These are phyloP conservation scores for thale cress (Arabidopsis thaliana) DNA, from an alignment of 345 rosid genomes.

Conservation along the genomic window DNA sequence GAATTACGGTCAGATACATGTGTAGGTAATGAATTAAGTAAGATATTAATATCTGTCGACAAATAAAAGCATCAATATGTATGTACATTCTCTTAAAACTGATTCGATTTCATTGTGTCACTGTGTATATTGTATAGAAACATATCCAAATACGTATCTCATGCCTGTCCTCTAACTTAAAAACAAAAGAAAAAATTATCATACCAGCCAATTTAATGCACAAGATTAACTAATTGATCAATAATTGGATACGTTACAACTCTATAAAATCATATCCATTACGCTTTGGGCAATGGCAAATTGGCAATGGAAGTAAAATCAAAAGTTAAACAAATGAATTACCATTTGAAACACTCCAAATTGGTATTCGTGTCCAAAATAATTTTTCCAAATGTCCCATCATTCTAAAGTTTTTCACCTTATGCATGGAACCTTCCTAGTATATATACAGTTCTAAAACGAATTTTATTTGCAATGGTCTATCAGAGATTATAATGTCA, in stretches of 20 bases:
- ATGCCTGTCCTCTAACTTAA: constrained; percentile 30
- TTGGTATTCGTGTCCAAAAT: not conserved
- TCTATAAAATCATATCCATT: not conserved
- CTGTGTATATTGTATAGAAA: constrained; percentile 3
- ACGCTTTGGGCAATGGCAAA: not conserved
- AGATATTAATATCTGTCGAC: constrained; percentile 20
- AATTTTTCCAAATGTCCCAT: not conserved
- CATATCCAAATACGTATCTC: constrained; percentile 29
- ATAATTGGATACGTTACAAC: constrained; percentile 29
- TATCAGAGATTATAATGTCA: constrained; percentile 31
- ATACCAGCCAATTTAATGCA: constrained; percentile 20
- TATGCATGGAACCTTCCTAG: constrained; percentile 28
- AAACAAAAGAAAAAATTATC: not conserved
- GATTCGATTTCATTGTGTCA: constrained; percentile 26
- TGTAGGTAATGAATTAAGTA: not conserved
- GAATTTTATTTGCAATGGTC: constrained; percentile 35
- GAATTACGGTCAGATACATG: constrained; percentile 16
- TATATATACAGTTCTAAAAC: constrained; percentile 18
- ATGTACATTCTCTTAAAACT: not conserved
- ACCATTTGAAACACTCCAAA: not conserved
- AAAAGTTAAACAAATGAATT: not conserved
- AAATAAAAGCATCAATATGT: not conserved
- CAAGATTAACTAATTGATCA: constrained; percentile 9
- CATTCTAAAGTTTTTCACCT: constrained; percentile 1
- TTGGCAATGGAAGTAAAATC: not conserved